Evolutionary conservation across 305 asterid genomes (phyloP).

Genomic region (Rubia tinctorum): DNA sequence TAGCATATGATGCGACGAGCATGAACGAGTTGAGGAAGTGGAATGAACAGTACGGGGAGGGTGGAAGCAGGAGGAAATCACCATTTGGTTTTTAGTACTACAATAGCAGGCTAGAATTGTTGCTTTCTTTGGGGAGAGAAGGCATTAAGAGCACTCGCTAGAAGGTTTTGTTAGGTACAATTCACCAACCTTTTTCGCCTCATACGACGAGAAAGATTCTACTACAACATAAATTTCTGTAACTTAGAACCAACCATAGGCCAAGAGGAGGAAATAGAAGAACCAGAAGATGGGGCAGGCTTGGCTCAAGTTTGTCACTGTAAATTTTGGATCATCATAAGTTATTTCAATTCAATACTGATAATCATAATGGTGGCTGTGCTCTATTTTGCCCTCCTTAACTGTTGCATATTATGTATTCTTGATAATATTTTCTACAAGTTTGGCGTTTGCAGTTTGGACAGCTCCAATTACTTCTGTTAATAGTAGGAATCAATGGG

Average conservation of each 20-base stretch:
- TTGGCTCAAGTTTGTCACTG: neutral
- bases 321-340: neutral
- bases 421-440: neutral
- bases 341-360: neutral
- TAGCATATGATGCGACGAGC: slow-evolving; percentile 93
- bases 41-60: slow-evolving; percentile 98
- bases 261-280: neutral
- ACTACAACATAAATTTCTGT: neutral
- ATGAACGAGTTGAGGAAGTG: slow-evolving; percentile 96
- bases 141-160: neutral
- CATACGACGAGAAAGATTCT: neutral
- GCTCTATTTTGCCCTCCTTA: neutral
- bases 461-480: too few relatives aligned
- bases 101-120: neutral
- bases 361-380: neutral
- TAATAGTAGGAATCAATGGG: too few relatives aligned
- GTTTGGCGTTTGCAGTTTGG: too few relatives aligned
- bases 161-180: neutral
- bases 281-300: neutral
- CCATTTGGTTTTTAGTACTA: slow-evolving; percentile 78
- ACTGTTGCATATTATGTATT: neutral
- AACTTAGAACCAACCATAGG: slow-evolving; percentile 1
- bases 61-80: slow-evolving; percentile 87
- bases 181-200: neutral
- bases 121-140: neutral